These are phyloP conservation scores for Alternaria alternata DNA, from an alignment of 2,329 filamentous ascomycete genomes.

Conservation along the genomic window DNA sequence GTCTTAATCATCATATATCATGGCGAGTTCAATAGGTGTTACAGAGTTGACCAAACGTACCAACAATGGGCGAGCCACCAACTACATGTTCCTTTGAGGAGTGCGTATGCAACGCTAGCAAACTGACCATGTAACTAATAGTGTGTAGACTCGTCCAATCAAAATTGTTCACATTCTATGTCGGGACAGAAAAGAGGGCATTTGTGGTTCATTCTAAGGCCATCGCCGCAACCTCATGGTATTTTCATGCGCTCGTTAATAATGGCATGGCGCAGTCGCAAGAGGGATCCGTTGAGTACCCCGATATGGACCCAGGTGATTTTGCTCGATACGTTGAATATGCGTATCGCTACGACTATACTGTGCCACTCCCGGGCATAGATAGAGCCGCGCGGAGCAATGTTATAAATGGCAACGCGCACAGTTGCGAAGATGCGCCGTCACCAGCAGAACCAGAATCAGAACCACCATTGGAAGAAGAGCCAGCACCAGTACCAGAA, in stretches of 20 bases:
- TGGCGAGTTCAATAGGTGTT: not conserved
- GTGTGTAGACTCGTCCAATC: slow-evolving; percentile 26
- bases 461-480: no score
- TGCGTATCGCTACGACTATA: slow-evolving; percentile 36
- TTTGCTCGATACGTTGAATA: slow-evolving; percentile 41
- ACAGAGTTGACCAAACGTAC: not conserved
- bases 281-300: slow-evolving; percentile 19
- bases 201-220: slow-evolving; percentile 32
- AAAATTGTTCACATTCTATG: slow-evolving; percentile 34
- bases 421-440: no score
- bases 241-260: slow-evolving; percentile 31
- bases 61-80: slow-evolving; percentile 11
- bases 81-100: slow-evolving; percentile 16
- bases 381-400: no score
- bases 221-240: slow-evolving; percentile 26
- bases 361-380: not conserved
- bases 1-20: not conserved
- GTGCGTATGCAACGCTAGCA: not conserved
- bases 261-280: slow-evolving; percentile 32
- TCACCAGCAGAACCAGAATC: no score
- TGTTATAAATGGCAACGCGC: no score
- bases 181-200: slow-evolving; percentile 26
- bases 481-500: no score
- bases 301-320: slow-evolving; percentile 30
- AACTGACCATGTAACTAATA: not conserved